These are phyloP conservation scores for Actinomortierella ambigua DNA, from an alignment of 371 early-diverging fungal genomes.

Conservation along the genomic window DNA sequence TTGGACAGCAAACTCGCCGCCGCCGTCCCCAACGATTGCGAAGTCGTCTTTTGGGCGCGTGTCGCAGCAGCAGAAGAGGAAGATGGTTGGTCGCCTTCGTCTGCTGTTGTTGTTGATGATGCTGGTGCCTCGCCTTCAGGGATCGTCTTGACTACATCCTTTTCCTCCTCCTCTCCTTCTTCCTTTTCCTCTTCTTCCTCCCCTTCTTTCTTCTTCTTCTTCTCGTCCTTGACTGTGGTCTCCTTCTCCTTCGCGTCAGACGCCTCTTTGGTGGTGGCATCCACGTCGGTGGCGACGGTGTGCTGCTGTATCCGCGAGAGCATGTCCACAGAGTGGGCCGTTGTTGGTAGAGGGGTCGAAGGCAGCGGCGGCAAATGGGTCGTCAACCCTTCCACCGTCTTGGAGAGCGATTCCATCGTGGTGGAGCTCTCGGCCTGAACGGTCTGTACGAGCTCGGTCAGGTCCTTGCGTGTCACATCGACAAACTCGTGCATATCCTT, in stretches of 20 bases:
- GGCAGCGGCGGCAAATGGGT: slow-evolving; percentile 11
- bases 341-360: slow-evolving; percentile 22
- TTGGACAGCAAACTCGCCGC: slow-evolving; percentile 24
- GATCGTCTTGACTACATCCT: not conserved
- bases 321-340: slow-evolving; percentile 23
- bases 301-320: slow-evolving; percentile 9
- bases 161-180: not conserved
- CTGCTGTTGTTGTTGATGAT: not conserved
- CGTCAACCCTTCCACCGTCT: slow-evolving; percentile 36
- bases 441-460: slow-evolving; percentile 41
- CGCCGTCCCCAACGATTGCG: slow-evolving; percentile 20
- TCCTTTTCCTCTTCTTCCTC: slow-evolving; percentile 2
- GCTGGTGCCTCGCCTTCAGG: slow-evolving; percentile 1
- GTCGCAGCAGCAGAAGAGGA: not conserved
- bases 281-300: not conserved
- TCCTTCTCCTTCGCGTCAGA: not conserved
- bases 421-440: slow-evolving; percentile 40
- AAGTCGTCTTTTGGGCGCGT: slow-evolving; percentile 10
- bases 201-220: not conserved
- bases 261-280: not conserved
- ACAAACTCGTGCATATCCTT: slow-evolving; percentile 49
- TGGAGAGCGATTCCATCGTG: slow-evolving; percentile 23
- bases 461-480: slow-evolving; percentile 43
- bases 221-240: not conserved
- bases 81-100: not conserved